Base-by-base conservation (phyloP, 345 rosid species). In the Zanthoxylum bungeanum region DNA sequence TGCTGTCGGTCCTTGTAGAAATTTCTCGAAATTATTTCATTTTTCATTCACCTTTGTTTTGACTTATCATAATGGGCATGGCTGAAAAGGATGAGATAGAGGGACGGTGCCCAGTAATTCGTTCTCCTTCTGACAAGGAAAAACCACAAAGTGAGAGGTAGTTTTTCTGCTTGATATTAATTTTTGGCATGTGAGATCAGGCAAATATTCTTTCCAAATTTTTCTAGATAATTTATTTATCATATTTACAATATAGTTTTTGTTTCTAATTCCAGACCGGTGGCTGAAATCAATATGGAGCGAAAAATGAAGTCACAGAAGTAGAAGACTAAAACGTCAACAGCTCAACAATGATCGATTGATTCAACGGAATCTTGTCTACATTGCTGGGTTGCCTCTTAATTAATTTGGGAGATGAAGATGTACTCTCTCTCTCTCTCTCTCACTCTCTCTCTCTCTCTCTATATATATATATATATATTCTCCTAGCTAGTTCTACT, bases 361-460 rank as follows among this genome's bases (percentile, higher is more conserved):
- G 65, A 85, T 91, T 52, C 97, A 88, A 74, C 78, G 94, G 76
- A 93, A 91, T 73, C 90, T 93, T 70, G 98, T 93, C 25, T 91
- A 93, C 81, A 85, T 93, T 72, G 89, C 89, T 79, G 97, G 98
- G 56, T 68, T 91, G 84, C 98, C 98, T 28, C 91, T n/a, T n/a
- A n/a, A n/a, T 93, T 65, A 71, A 87, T 78, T 78, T 93, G 61
- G 97, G 94, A 44, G 90, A 93, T 77, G 98, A 93, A 83, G 96
- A 93, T 66, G 98, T 93, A 80, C 4, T 80, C 39, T 28, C 52
- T 37, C 60, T 60, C 31, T 31, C 64, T 55, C 33, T 53, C 64
- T 69, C 47, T 49, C 10, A n/a, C n/a, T n/a, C n/a, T n/a, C n/a
- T n/a, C n/a, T n/a, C n/a, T n/a, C n/a, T n/a, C n/a, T n/a, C n/a